Percentiles rank a stretch among this genome's conserved stretches.
Conservation (phyloP, 1,284 basidiomycete species). For the Porogramme epimiltina region DNA sequence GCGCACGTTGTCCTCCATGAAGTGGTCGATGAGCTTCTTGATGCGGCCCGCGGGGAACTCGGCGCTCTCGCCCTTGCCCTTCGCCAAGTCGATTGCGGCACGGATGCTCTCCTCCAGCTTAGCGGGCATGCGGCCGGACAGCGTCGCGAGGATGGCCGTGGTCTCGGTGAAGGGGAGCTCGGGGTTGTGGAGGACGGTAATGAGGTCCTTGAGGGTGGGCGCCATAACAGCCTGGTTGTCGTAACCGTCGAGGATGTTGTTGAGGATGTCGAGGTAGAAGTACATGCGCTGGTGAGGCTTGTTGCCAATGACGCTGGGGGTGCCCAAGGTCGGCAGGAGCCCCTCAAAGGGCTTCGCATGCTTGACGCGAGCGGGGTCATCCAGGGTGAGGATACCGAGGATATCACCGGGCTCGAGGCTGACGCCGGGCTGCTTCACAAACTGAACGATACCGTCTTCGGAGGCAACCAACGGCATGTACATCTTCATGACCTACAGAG, state of each 20-base stretch:
- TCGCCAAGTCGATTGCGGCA: conserved; percentile 75
- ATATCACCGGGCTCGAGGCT: conserved; percentile 98
- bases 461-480: conserved; percentile 97
- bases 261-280: conserved; percentile 78
- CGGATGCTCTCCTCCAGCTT: conserved; percentile 92
- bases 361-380: conserved; percentile 96
- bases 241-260: conserved; percentile 93
- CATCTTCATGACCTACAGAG: conserved; percentile 95
- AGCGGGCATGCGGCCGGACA: conserved; percentile 92
- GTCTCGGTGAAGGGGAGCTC: conserved; percentile 92
- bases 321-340: conserved; percentile 84
- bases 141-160: conserved; percentile 81
- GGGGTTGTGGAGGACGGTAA: conserved; percentile 77
- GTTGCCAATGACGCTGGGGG: conserved; percentile 85
- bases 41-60: conserved; percentile 89
- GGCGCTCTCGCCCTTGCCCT: conserved; percentile 62
- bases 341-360: conserved; percentile 99
- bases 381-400: conserved; percentile 94
- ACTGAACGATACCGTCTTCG: conserved; percentile 94
- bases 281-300: conserved; percentile 91
- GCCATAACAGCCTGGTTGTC: conserved; percentile 92
- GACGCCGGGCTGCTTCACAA: conserved; percentile 98
- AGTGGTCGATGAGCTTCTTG: conserved; percentile 85
- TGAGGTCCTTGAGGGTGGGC: conserved; percentile 80
- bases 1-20: conserved; percentile 81